These are phyloP conservation scores for Chytriomyces hyalinus DNA, from an alignment of 192 early-diverging fungal genomes.

Conservation along the genomic window DNA sequence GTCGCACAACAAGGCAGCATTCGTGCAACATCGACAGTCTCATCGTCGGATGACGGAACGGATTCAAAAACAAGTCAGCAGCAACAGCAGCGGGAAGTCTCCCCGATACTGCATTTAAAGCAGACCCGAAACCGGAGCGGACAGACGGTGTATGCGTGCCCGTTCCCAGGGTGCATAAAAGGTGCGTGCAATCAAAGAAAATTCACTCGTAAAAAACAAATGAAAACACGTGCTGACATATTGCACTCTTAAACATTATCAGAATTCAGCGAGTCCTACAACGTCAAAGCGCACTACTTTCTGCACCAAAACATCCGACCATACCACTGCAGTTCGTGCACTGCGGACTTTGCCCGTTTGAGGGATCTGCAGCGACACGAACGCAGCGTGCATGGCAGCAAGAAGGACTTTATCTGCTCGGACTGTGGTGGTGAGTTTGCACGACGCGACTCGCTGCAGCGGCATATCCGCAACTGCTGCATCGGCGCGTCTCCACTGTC, in stretches of 20 bases:
- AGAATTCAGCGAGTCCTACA: neutral
- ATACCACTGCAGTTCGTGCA: conserved; percentile 1
- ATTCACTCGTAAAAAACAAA: no score
- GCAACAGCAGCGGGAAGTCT: no score
- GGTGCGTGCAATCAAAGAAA: no score
- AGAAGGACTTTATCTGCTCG: neutral
- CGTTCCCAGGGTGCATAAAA: conserved; percentile 7
- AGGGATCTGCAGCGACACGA: neutral
- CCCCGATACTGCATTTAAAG: neutral
- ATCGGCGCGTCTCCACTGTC: neutral
- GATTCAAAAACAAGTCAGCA: neutral
- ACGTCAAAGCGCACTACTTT: conserved; percentile 12
- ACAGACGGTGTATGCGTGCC: neutral
- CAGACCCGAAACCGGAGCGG: neutral
- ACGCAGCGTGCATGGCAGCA: neutral
- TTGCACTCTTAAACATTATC: no score
- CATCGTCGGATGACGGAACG: neutral
- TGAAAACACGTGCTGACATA: no score
- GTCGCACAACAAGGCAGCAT: neutral
- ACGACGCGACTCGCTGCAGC: neutral
- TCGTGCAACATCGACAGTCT: neutral
- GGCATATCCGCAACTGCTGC: neutral
- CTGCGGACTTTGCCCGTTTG: neutral
- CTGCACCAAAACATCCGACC: conserved; percentile 8
- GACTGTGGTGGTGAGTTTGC: neutral